A percentile compares a stretch with the other conserved stretches of the same genome.
Evolutionary conservation across 192 early-diverging fungal species (phyloP).

Genomic region (Nowakowskiella sp.): DNA sequence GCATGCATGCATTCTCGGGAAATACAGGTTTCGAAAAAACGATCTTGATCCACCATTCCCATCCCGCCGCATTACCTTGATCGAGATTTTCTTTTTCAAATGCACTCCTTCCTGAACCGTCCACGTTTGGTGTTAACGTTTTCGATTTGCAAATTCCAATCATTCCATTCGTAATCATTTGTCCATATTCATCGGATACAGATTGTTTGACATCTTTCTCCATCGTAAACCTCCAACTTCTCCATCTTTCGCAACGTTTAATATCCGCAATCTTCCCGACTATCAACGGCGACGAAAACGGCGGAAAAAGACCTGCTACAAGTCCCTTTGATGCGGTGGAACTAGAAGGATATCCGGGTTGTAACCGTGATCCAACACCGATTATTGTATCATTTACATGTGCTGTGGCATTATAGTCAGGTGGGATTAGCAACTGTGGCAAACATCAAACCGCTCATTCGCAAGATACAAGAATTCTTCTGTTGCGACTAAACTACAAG

Average conservation of each 20-base stretch:
- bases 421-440: slow-evolving; percentile 40
- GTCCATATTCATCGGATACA: slow-evolving; percentile 14
- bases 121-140: too few species aligned
- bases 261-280: slow-evolving; percentile 31
- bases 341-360: not conserved
- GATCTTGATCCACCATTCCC: slow-evolving; percentile 47
- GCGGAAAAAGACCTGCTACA: slow-evolving; percentile 18
- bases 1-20: not conserved
- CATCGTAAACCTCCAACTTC: slow-evolving; percentile 34
- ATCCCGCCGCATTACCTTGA: slow-evolving; percentile 28
- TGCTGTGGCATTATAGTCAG: slow-evolving; percentile 2
- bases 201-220: slow-evolving; percentile 15
- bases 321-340: slow-evolving; percentile 18
- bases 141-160: slow-evolving; percentile 20
- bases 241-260: slow-evolving; percentile 37
- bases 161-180: slow-evolving; percentile 29
- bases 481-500: slow-evolving; percentile 25
- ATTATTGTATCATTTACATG: not conserved
- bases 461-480: slow-evolving; percentile 37
- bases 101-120: not conserved
- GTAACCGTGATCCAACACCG: slow-evolving; percentile 2
- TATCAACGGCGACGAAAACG: slow-evolving; percentile 12
- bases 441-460: slow-evolving; percentile 38
- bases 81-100: slow-evolving; percentile 2
- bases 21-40: slow-evolving; percentile 12